Conservation (phyloP, 495 filamentous ascomycete species). For the Penicillium goetzii region DNA sequence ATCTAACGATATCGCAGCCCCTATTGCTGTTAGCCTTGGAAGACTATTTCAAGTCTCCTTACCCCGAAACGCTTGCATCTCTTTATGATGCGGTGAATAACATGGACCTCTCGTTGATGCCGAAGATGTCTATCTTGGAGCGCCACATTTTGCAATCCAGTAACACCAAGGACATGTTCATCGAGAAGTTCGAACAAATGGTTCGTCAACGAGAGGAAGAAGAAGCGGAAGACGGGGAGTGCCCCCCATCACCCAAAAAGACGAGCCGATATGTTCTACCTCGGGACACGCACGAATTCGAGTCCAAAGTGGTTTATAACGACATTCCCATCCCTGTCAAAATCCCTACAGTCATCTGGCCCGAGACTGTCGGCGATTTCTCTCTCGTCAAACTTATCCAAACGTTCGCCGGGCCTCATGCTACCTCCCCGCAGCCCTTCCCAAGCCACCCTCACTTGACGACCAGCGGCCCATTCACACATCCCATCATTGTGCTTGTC, state of each 20-base stretch:
- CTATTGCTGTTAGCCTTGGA: slow-evolving; percentile 92
- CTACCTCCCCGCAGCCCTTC: slow-evolving; percentile 83
- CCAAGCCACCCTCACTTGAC: slow-evolving; percentile 89
- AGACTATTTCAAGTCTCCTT: slow-evolving; percentile 94
- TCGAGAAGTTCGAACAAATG: slow-evolving; percentile 97
- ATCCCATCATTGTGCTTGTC: slow-evolving; percentile 58
- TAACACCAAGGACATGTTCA: slow-evolving; percentile 93
- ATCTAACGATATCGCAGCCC: slow-evolving; percentile 59
- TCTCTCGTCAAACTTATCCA: slow-evolving; percentile 96
- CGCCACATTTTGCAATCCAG: slow-evolving; percentile 83
- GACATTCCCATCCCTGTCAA: slow-evolving; percentile 96
- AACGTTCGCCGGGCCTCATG: slow-evolving; percentile 81
- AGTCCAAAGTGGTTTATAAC: slow-evolving; percentile 92
- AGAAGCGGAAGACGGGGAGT: slow-evolving; percentile 43
- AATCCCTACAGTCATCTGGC: slow-evolving; percentile 87
- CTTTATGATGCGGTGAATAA: slow-evolving; percentile 91
- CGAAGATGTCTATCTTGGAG: slow-evolving; percentile 80
- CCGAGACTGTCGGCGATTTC: slow-evolving; percentile 97
- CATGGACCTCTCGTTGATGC: slow-evolving; percentile 97
- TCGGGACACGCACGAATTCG: slow-evolving; percentile 95
- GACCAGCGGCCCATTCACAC: slow-evolving; percentile 74
- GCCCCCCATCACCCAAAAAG: slow-evolving; percentile 54
- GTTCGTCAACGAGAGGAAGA: slow-evolving; percentile 66
- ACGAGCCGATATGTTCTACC: slow-evolving; percentile 65
- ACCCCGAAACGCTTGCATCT: slow-evolving; percentile 83